phyloP scores from a whole-genome alignment of 1,284 basidiomycete species.

The Trametes pubescens region DNA sequence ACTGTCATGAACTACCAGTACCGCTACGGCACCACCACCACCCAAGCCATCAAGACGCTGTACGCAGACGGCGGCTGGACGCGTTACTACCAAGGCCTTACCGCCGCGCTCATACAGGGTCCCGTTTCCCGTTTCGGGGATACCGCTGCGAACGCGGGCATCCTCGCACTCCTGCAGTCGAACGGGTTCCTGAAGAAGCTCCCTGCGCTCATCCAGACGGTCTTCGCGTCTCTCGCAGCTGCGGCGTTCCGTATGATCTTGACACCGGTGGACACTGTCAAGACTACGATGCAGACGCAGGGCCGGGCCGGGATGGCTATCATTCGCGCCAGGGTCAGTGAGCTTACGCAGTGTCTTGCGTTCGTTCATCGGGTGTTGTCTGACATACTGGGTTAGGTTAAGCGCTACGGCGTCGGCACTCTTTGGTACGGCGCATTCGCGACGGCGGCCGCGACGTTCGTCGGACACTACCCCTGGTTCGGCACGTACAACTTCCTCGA shows the following conservation, averaged over 20 bases:
- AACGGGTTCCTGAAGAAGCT: conserved; percentile 73
- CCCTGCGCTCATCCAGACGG: conserved; percentile 69
- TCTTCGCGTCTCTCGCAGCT: conserved; percentile 75
- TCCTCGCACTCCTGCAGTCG: conserved; percentile 76
- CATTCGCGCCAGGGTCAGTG: conserved; percentile 66
- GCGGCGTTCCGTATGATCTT: conserved; percentile 85
- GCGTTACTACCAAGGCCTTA: conserved; percentile 85
- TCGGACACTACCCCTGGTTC: conserved; percentile 90
- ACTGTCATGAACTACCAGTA: conserved; percentile 96
- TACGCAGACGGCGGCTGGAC: conserved; percentile 81
- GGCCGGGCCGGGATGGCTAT: conserved; percentile 74
- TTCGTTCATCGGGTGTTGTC: too few species aligned
- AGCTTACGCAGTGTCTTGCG: neutral
- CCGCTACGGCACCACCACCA: conserved; percentile 81
- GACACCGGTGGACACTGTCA: conserved; percentile 89
- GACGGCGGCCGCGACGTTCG: conserved; percentile 90
- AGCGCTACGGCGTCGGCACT: conserved; percentile 75
- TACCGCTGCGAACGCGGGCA: conserved; percentile 86
- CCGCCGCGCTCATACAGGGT: conserved; percentile 84
- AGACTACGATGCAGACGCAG: conserved; percentile 92
- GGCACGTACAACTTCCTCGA: conserved; percentile 86
- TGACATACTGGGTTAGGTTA: conserved; percentile 54
- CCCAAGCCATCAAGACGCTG: conserved; percentile 69
- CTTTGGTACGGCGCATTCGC: conserved; percentile 90
- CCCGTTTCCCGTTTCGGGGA: conserved; percentile 86